Base-by-base conservation (phyloP, 2,329 filamentous ascomycete species). In the Colletotrichum cuscutae region DNA sequence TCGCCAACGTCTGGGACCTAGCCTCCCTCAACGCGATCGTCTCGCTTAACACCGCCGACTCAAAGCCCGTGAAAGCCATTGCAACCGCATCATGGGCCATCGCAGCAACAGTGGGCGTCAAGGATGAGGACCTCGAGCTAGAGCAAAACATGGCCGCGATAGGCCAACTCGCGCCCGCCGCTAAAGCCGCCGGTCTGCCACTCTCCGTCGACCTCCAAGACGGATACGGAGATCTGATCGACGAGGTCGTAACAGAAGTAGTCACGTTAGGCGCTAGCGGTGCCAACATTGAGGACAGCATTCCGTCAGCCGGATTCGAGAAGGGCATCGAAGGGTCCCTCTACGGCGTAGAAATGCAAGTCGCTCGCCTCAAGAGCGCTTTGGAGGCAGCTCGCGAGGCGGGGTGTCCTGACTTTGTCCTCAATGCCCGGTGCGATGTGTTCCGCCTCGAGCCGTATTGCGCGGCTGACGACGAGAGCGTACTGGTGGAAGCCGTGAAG, bases 181-280 rank as follows among this genome's bases (percentile, higher is more conserved):
- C 84, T 13, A 77, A 77, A 12, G 76, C 80, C 13, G 79, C 82
- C 49, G 79, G 82, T 6, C 80, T 88, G 2, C 88, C 89, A 0
- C 78, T 92, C 0, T 88, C 86, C 0, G 88, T 87, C 5, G 90
- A 92, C 76, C 78, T 91, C 2, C 89, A 91, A 78, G 90, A 92
- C 76, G 90, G 89, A 0, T 92, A 91, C 74, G 86, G 86, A 2
- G 79, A 84, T 2, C 76, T 77, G 24, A 82, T 89, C 2, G 84
- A 81, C 5, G 82, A 85, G 5, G 86, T 83, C 0, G 81, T 91
- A 2, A 77, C 79, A 6, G 77, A 77, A 2, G 81, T 87, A 1
- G 84, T 91, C n/a, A 77, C 82, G 3, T 71, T 86, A 0, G 90
- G 89, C 0, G 89, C 84, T 0, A 87, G 88, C 1, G 89, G 90